These are phyloP conservation scores for Medicago ruthenica DNA, from an alignment of 306 rosid genomes.

Conservation along the genomic window DNA sequence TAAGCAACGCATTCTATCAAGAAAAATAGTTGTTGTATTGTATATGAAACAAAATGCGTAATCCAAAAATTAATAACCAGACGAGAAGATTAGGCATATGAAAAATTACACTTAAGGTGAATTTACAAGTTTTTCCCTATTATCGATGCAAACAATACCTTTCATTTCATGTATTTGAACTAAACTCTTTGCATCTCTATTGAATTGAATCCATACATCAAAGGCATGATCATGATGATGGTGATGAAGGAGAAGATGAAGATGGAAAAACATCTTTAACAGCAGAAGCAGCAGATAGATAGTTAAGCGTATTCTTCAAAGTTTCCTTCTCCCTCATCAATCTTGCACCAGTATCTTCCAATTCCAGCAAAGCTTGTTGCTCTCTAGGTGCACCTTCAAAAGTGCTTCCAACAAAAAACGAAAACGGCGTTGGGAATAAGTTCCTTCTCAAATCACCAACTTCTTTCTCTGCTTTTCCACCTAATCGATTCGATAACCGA, in stretches of 20 bases:
- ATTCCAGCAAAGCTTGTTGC: constrained; percentile 93
- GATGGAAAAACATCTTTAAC: constrained; percentile 80
- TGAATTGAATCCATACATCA: no score
- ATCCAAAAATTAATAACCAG: not conserved
- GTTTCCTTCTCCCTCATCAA: constrained; percentile 94
- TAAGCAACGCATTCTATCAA: not conserved
- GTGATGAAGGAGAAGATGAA: not conserved
- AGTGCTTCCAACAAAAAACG: constrained; percentile 95
- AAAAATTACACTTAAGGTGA: not conserved
- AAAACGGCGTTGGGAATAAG: constrained; percentile 90
- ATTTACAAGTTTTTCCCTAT: constrained; percentile 5
- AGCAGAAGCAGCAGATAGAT: constrained; percentile 96
- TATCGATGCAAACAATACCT: constrained; percentile 1
- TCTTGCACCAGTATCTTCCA: constrained; percentile 89
- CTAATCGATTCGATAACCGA: constrained; percentile 82
- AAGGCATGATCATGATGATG: not conserved
- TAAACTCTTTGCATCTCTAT: no score
- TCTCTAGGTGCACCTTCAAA: constrained; percentile 98
- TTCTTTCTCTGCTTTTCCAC: constrained; percentile 95
- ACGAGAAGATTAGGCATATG: not conserved
- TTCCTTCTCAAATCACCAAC: constrained; percentile 89
- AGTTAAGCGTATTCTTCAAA: constrained; percentile 82
- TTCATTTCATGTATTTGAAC: not conserved
- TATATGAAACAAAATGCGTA: not conserved
- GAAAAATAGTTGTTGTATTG: not conserved